Evolutionary conservation across 2,329 filamentous ascomycete genomes (phyloP).

Genomic region (Pseudocercospora crystallina): DNA sequence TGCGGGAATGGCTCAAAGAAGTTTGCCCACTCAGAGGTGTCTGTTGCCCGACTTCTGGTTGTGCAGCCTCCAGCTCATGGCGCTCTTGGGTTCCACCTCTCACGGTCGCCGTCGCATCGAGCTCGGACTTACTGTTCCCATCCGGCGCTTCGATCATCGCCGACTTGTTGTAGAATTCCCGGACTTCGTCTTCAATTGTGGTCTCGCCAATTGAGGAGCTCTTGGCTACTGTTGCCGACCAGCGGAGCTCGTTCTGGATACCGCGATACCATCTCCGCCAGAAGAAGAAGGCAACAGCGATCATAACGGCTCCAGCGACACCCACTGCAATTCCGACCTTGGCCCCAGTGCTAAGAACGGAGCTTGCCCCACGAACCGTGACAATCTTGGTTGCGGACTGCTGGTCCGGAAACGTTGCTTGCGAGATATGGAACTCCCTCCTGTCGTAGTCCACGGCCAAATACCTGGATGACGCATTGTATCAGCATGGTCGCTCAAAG

Average conservation of each 20-base stretch:
- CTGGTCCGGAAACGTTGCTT: not conserved
- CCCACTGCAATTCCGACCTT: conserved; percentile 20
- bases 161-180: conserved; percentile 5
- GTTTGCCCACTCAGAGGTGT: too few species aligned
- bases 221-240: too few species aligned
- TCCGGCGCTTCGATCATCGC: not conserved
- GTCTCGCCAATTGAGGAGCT: conserved; percentile 10
- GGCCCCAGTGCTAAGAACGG: conserved; percentile 11
- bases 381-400: not conserved
- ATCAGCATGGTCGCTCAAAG: not conserved
- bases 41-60: too few species aligned
- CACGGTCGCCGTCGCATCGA: conserved; percentile 13
- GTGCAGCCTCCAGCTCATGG: too few species aligned
- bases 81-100: conserved; percentile 2
- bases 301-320: conserved; percentile 1
- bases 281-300: conserved; percentile 4
- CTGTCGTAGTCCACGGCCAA: conserved; percentile 16
- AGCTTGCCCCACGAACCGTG: too few species aligned
- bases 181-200: conserved; percentile 10
- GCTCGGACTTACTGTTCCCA: conserved; percentile 14
- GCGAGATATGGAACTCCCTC: conserved; percentile 10
- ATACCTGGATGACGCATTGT: conserved; percentile 6
- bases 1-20: too few species aligned
- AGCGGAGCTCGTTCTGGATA: too few species aligned
- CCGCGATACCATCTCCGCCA: not conserved